Conservation (phyloP, 1,139 yeast species). For the Candida labiduridarum region DNA sequence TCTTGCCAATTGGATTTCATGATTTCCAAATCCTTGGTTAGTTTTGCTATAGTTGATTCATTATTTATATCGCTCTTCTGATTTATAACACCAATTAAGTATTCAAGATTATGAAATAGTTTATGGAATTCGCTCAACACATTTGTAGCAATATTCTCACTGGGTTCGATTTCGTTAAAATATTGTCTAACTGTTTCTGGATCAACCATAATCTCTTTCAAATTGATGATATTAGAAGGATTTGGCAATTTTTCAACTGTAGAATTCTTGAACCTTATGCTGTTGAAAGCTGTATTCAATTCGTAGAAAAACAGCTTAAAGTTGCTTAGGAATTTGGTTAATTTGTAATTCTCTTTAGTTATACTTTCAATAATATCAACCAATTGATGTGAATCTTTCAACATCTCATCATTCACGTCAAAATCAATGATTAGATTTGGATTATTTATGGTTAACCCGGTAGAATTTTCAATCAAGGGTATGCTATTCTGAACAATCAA, state of each 20-base stretch:
- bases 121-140: conserved; percentile 32
- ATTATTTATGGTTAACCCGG: conserved; percentile 13
- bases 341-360: conserved; percentile 42
- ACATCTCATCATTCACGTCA: conserved; percentile 31
- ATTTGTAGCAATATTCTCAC: conserved; percentile 40
- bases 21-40: conserved; percentile 38
- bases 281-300: conserved; percentile 27
- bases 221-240: conserved; percentile 39
- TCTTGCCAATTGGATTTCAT: conserved; percentile 46
- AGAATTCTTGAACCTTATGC: conserved; percentile 14
- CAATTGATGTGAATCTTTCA: conserved; percentile 42
- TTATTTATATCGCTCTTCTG: conserved; percentile 8
- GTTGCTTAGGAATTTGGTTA: conserved; percentile 33
- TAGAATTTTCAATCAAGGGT: conserved; percentile 34
- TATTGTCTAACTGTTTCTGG: conserved; percentile 22
- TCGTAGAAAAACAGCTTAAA: conserved; percentile 32
- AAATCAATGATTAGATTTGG: conserved; percentile 10
- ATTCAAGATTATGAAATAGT: conserved; percentile 29
- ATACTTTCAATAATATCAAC: conserved; percentile 43
- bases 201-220: conserved; percentile 22
- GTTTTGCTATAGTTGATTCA: conserved; percentile 23
- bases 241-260: conserved; percentile 24
- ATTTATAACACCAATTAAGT: conserved; percentile 8
- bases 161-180: conserved; percentile 40
- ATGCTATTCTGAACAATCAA: conserved; percentile 33